Conservation (phyloP, 78 protist species). For the Dictyostelium firmibasis region DNA sequence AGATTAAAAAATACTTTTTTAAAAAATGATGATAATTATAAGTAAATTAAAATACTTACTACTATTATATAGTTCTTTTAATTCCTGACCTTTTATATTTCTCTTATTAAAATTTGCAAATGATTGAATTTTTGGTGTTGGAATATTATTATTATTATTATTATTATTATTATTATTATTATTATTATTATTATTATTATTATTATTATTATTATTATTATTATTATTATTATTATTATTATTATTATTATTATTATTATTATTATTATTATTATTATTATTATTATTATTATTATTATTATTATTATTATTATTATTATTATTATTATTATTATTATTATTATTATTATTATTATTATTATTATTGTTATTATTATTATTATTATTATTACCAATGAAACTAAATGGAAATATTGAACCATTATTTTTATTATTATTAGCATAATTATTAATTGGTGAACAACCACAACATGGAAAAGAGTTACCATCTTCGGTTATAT, state of each 20-base stretch:
- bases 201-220: not conserved
- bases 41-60: not conserved
- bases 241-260: not conserved
- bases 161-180: not conserved
- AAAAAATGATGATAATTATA: not conserved
- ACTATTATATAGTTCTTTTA: not conserved
- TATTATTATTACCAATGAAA: not conserved
- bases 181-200: not conserved
- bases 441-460: not conserved
- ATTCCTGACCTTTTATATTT: not conserved
- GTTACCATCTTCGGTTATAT: constrained; percentile 28
- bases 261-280: not conserved
- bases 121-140: constrained; percentile 8
- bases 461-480: constrained; percentile 17
- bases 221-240: not conserved
- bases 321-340: not conserved
- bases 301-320: not conserved
- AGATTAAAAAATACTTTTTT: no score
- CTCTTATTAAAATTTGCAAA: not conserved
- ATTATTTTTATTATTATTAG: not conserved
- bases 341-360: not conserved
- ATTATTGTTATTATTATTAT: not conserved
- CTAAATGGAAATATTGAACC: not conserved
- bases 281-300: not conserved
- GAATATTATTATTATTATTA: not conserved